Evolutionary conservation across 2,329 filamentous ascomycete species (phyloP).

Genomic region (Fusarium verrucosum): DNA sequence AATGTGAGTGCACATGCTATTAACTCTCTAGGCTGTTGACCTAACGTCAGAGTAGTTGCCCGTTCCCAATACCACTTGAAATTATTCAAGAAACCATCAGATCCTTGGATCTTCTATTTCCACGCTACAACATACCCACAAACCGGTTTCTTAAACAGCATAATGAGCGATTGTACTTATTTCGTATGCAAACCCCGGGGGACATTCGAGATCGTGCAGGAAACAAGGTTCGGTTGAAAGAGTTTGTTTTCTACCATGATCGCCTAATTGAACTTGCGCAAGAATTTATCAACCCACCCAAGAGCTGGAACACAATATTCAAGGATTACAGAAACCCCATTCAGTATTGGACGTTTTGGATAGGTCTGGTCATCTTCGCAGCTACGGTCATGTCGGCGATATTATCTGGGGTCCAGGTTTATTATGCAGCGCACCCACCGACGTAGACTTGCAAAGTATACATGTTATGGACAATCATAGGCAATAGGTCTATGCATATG

Average conservation of each 20-base stretch:
- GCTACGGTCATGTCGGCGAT: not conserved
- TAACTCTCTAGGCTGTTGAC: rapidly evolving
- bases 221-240: not conserved
- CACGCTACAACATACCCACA: not conserved
- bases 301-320: not conserved
- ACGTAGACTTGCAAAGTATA: too few species aligned
- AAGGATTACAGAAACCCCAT: not conserved
- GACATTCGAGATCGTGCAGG: not conserved
- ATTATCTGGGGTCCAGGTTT: not conserved
- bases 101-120: not conserved
- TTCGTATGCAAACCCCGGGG: not conserved
- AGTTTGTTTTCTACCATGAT: not conserved
- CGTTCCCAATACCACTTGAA: not conserved
- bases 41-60: not conserved
- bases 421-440: not conserved
- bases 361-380: not conserved
- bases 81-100: not conserved
- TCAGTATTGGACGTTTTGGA: not conserved
- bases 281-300: not conserved
- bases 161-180: not conserved
- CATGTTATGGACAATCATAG: too few species aligned
- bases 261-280: not conserved
- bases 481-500: too few species aligned
- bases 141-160: not conserved
- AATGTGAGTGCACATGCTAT: not conserved